Conservation (phyloP, 2,329 filamentous ascomycete species). For the Bimuria novae-zelandiae region DNA sequence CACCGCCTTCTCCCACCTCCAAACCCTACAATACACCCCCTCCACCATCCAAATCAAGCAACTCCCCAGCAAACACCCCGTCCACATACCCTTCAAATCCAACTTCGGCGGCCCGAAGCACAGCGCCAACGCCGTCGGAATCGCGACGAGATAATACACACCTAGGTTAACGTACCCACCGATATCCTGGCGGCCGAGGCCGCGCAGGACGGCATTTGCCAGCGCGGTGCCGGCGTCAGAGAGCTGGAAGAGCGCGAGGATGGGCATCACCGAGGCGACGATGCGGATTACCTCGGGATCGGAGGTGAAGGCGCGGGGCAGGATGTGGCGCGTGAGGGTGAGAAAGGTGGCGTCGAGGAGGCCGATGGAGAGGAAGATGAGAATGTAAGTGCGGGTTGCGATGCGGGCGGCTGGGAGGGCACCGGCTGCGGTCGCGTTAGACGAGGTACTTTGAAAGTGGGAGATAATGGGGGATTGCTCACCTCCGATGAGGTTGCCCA, state of each 20-base stretch:
- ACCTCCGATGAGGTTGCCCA: conserved; percentile 46
- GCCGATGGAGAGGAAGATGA: conserved; percentile 43
- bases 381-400: conserved; percentile 38
- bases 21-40: conserved; percentile 36
- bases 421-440: conserved; percentile 21
- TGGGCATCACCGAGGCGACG: conserved; percentile 39
- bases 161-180: conserved; percentile 46
- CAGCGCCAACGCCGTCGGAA: conserved; percentile 43
- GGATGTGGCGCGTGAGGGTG: conserved; percentile 32
- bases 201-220: conserved; percentile 44
- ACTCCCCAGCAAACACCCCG: conserved; percentile 41
- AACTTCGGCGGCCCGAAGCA: conserved; percentile 42
- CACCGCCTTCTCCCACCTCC: conserved; percentile 37
- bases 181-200: conserved; percentile 45
- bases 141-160: conserved; percentile 46
- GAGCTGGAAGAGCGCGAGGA: conserved; percentile 45
- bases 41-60: conserved; percentile 42
- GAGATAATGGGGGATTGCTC: neutral
- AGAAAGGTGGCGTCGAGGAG: conserved; percentile 41
- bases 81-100: conserved; percentile 45
- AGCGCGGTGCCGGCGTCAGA: conserved; percentile 45
- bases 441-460: neutral
- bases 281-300: conserved; percentile 43
- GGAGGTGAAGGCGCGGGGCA: conserved; percentile 41
- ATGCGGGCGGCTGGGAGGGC: conserved; percentile 38